Evolutionary conservation across 2,329 filamentous ascomycete genomes (phyloP), one percentile per base, ranked within the genome.

Genomic region (Corynespora cassiicola): DNA sequence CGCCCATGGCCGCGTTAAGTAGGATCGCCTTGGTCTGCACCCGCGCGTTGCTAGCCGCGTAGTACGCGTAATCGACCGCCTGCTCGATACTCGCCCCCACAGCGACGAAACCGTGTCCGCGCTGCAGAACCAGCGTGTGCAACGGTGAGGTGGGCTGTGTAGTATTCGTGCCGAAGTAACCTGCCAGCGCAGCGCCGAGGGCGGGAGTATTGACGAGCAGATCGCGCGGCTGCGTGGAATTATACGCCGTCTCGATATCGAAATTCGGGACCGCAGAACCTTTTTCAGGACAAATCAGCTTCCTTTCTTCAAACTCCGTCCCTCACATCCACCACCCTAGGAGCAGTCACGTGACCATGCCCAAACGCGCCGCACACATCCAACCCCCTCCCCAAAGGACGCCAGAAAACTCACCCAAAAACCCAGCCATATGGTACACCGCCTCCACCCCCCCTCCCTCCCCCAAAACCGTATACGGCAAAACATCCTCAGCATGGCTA

Each of bases 101-200:
- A 16, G 58, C 60, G 1, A 69, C 67, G 31, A 74, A 72, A 1
- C 71, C 71, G 44, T 73, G 70, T 2, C 69, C 69, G 11, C 71
- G 67, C 68, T 70, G 70, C 19, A 67, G 47, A 2, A 62, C 52
- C 1, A 51, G 50, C 3, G 43, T 44, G 36, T 65, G 52, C 2
- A 56, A 36, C 5, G 61, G 62, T 1, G 40, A 39, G 1, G 49
- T 51, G 3, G 56, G 52, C 11, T 46, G 38, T 0, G 50, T 52
- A 5, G 34, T 20, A 15, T 57, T 58, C 2, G 47, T 37, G 9
- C 47, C 51, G 32, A 65, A 51, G 9, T 34, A 46, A 1, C 36
- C 30, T 11, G 59, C 61, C 2, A 65, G 45, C 2, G 43, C 38
- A 4, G 42, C 48, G 11, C 58, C 62, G 9, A 63, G 48, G 2